Percentiles rank a stretch among this genome's conserved stretches.
These are phyloP conservation scores for Trichoderma sp. DNA, from an alignment of 2,329 filamentous ascomycete species.

Conservation along the genomic window DNA sequence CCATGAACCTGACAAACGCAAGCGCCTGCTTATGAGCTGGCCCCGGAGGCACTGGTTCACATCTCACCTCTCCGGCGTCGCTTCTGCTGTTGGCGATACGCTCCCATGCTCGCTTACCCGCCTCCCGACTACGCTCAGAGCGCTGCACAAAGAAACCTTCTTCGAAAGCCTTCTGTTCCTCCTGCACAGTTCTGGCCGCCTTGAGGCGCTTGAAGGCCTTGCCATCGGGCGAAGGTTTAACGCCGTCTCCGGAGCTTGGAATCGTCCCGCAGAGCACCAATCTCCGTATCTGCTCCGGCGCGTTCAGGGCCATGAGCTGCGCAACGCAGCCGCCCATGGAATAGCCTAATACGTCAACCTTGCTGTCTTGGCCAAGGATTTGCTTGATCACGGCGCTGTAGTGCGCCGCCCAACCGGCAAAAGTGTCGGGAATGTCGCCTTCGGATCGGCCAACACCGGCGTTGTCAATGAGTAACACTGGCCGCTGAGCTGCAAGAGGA, in stretches of 20 bases:
- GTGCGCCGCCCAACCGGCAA: conserved; percentile 32
- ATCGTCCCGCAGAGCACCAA: conserved; percentile 44
- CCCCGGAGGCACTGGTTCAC: conserved; percentile 27
- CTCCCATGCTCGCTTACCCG: conserved; percentile 34
- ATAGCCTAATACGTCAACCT: conserved; percentile 47
- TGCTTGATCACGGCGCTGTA: conserved; percentile 36
- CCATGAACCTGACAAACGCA: conserved; percentile 37
- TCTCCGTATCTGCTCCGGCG: conserved; percentile 36
- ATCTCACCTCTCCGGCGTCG: conserved; percentile 22
- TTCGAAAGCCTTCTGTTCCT: conserved; percentile 35
- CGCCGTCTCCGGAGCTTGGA: conserved; percentile 38
- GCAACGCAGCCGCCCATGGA: conserved; percentile 48
- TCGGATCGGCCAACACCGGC: conserved; percentile 45
- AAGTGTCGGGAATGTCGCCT: conserved; percentile 39
- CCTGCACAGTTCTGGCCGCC: conserved; percentile 31
- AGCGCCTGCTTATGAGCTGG: conserved; percentile 31
- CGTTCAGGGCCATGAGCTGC: conserved; percentile 43
- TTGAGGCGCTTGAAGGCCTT: conserved; percentile 34
- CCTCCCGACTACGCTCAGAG: conserved; percentile 32
- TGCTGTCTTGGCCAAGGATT: conserved; percentile 34
- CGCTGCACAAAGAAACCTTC: conserved; percentile 33
- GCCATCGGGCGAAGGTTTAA: conserved; percentile 29
- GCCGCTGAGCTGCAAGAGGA: conserved; percentile 39
- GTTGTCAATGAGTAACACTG: conserved; percentile 47
- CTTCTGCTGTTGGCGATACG: conserved; percentile 31